phyloP scores from a whole-genome alignment of 371 early-diverging fungal genomes.

The Chytridium lagenaria region DNA sequence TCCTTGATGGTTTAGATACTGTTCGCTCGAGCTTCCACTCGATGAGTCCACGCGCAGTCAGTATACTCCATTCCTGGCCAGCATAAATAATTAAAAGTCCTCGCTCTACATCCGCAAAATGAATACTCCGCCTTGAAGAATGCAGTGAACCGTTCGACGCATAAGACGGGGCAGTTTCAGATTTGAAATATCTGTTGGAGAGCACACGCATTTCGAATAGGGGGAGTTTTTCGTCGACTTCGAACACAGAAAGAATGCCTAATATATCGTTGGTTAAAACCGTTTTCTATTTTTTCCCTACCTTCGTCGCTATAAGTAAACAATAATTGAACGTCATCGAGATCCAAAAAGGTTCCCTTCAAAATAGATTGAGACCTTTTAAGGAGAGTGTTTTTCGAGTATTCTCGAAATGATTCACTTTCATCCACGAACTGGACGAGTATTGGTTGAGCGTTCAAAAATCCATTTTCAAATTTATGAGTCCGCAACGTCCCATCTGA shows the following conservation, averaged over 20 bases:
- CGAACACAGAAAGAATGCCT: conserved; percentile 10
- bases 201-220: conserved; percentile 6
- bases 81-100: conserved; percentile 4
- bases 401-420: neutral
- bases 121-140: neutral
- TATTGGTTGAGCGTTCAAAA: neutral
- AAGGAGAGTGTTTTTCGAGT: neutral
- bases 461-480: conserved; percentile 4
- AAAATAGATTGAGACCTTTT: neutral
- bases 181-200: neutral
- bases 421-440: conserved; percentile 1
- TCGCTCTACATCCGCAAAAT: neutral
- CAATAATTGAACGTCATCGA: neutral
- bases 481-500: conserved; percentile 5
- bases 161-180: neutral
- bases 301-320: conserved; percentile 1
- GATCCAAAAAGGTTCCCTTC: neutral
- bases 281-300: neutral
- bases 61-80: conserved; percentile 10
- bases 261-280: neutral
- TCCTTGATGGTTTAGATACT: neutral
- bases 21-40: conserved; percentile 1
- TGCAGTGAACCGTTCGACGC: neutral
- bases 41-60: neutral
- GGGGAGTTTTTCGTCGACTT: neutral